These are phyloP conservation scores for Eutrema yunnanense DNA, from an alignment of 345 rosid genomes.

Conservation along the genomic window DNA sequence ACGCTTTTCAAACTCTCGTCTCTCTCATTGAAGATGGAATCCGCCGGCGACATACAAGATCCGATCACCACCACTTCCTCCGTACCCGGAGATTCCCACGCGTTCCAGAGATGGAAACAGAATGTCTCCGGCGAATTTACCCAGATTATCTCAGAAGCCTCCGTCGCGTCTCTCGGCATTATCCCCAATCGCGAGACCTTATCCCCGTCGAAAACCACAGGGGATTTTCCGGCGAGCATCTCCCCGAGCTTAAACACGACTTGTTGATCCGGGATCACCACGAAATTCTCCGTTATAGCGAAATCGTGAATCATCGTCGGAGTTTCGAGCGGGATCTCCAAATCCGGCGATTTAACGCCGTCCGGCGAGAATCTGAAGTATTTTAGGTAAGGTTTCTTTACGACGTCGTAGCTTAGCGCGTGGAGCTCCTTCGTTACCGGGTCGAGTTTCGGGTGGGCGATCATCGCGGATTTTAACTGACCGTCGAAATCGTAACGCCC, in stretches of 20 bases:
- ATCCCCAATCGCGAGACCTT: slow-evolving; percentile 71
- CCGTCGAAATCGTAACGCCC: slow-evolving; percentile 61
- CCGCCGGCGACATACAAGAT: slow-evolving; percentile 95
- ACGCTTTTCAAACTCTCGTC: slow-evolving; percentile 67
- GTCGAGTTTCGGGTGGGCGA: slow-evolving; percentile 92
- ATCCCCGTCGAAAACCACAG: slow-evolving; percentile 69
- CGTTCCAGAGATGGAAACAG: slow-evolving; percentile 95
- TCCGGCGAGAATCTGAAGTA: slow-evolving; percentile 60
- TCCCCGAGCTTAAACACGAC: slow-evolving; percentile 87
- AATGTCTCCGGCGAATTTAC: slow-evolving; percentile 68
- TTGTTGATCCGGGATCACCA: slow-evolving; percentile 90
- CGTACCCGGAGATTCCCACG: slow-evolving; percentile 85
- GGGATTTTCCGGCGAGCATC: slow-evolving; percentile 82
- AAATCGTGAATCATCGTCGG: slow-evolving; percentile 99
- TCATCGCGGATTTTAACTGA: slow-evolving; percentile 69
- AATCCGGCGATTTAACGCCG: slow-evolving; percentile 65
- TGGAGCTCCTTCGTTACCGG: slow-evolving; percentile 66
- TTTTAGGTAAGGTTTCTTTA: slow-evolving; percentile 67
- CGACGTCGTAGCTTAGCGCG: slow-evolving; percentile 73
- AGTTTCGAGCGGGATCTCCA: slow-evolving; percentile 53
- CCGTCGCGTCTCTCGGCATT: slow-evolving; percentile 50
- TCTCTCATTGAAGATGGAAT: slow-evolving; percentile 88
- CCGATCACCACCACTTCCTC: slow-evolving; percentile 88
- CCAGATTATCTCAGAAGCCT: slow-evolving; percentile 60
- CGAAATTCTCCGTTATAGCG: slow-evolving; percentile 77